phyloP scores from a whole-genome alignment of 1,284 basidiomycete genomes.

The Boletus mariae region DNA sequence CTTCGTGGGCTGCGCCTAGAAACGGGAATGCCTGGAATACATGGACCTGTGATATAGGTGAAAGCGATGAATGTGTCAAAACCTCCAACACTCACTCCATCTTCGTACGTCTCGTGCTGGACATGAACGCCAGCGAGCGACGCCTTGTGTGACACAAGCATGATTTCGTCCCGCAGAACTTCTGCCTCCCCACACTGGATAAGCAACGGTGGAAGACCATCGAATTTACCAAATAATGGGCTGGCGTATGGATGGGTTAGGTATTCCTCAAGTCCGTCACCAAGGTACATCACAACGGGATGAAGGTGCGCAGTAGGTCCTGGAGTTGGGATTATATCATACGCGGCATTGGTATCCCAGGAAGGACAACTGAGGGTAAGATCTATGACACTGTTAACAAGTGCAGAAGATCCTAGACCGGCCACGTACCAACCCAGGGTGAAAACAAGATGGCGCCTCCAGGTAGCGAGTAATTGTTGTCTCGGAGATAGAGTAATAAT shows the following conservation, averaged over 20 bases:
- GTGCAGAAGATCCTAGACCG: background rate
- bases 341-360: slow-evolving; percentile 90
- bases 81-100: slow-evolving; percentile 62
- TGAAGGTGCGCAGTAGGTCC: slow-evolving; percentile 84
- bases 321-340: slow-evolving; percentile 77
- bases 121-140: slow-evolving; percentile 84
- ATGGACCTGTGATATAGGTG: slow-evolving; percentile 56
- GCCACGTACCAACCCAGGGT: slow-evolving; percentile 84
- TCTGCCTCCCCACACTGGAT: slow-evolving; percentile 95
- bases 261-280: slow-evolving; percentile 79
- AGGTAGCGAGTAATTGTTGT: slow-evolving; percentile 79
- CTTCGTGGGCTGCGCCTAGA: slow-evolving; percentile 65
- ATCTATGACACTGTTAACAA: slow-evolving; percentile 44
- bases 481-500: slow-evolving; percentile 87
- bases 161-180: slow-evolving; percentile 89
- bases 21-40: slow-evolving; percentile 91
- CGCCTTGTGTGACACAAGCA: slow-evolving; percentile 93
- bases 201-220: slow-evolving; percentile 84
- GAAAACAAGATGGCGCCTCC: slow-evolving; percentile 83
- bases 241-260: slow-evolving; percentile 96
- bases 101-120: slow-evolving; percentile 90
- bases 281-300: slow-evolving; percentile 90
- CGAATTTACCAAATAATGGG: slow-evolving; percentile 91
- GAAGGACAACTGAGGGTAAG: slow-evolving; percentile 95
- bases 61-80: background rate